Evolutionary conservation across 805 yeast genomes (phyloP).

Genomic region (Wickerhamiella dianesei): DNA sequence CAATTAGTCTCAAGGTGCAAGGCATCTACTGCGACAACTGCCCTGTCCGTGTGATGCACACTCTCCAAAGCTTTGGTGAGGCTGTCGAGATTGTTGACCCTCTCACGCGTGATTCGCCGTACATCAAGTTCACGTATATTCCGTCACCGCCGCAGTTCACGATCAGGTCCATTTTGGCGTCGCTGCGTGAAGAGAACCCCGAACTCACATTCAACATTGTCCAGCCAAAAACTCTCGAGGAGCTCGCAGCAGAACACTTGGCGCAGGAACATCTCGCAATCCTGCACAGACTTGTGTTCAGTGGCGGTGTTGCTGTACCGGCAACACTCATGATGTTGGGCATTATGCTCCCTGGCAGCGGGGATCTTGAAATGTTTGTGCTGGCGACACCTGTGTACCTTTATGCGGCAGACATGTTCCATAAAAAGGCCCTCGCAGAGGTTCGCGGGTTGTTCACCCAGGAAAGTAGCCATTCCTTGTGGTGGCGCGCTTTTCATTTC

Average conservation of each 20-base stretch:
- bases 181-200: constrained; percentile 34
- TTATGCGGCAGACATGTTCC: constrained; percentile 62
- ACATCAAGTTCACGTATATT: constrained; percentile 48
- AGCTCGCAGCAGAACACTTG: constrained; percentile 36
- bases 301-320: constrained; percentile 37
- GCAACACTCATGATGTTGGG: constrained; percentile 62
- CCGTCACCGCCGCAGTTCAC: constrained; percentile 42
- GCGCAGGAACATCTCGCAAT: constrained; percentile 32
- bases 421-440: constrained; percentile 50
- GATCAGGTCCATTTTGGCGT: constrained; percentile 40
- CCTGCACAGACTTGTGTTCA: constrained; percentile 28
- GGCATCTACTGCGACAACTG: constrained; percentile 67
- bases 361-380: constrained; percentile 41
- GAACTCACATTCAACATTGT: constrained; percentile 40
- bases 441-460: constrained; percentile 42
- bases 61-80: constrained; percentile 40
- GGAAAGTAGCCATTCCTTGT: constrained; percentile 20
- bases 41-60: constrained; percentile 41
- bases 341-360: constrained; percentile 42
- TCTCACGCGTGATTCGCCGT: constrained; percentile 42
- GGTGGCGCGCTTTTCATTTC: constrained; percentile 43
- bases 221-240: constrained; percentile 47
- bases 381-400: constrained; percentile 63
- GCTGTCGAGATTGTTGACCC: constrained; percentile 44
- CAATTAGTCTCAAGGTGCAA: constrained; percentile 40